Conservation (phyloP, 2,329 filamentous ascomycete genomes). For the Byssochlamys sp. region DNA sequence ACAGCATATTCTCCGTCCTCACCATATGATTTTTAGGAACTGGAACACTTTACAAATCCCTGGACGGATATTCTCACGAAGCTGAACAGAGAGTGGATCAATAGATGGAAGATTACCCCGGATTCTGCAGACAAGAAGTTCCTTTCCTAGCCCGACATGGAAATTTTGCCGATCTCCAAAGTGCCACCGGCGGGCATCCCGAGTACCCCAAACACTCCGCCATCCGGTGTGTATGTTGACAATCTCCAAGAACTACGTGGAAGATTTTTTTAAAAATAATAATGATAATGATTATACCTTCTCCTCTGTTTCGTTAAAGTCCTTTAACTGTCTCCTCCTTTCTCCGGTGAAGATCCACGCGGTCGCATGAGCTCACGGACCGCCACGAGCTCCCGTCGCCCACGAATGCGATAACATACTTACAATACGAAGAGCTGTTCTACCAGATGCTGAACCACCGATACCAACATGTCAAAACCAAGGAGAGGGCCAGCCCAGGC, state of each 20-base stretch:
- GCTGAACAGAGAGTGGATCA: not conserved
- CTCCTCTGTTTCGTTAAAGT: not conserved
- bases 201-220: not conserved
- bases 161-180: not conserved
- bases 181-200: not conserved
- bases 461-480: constrained; percentile 38
- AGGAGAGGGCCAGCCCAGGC: constrained; percentile 33
- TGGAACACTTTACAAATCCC: not conserved
- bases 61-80: not conserved
- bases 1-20: not conserved
- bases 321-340: not conserved
- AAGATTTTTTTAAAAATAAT: not conserved
- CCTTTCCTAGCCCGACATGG: not conserved
- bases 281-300: not conserved
- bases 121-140: not conserved
- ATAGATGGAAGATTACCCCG: not conserved
- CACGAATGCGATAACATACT: not conserved
- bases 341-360: not conserved
- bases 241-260: not conserved
- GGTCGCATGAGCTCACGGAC: not conserved
- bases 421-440: not conserved
- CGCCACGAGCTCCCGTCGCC: not conserved
- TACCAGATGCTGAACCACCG: constrained; percentile 17
- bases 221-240: not conserved
- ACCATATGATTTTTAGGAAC: not conserved